Evolutionary conservation across 2,329 filamentous ascomycete species (phyloP), one percentile per base, ranked within the genome.

Genomic region (Apiospora arundinis): DNA sequence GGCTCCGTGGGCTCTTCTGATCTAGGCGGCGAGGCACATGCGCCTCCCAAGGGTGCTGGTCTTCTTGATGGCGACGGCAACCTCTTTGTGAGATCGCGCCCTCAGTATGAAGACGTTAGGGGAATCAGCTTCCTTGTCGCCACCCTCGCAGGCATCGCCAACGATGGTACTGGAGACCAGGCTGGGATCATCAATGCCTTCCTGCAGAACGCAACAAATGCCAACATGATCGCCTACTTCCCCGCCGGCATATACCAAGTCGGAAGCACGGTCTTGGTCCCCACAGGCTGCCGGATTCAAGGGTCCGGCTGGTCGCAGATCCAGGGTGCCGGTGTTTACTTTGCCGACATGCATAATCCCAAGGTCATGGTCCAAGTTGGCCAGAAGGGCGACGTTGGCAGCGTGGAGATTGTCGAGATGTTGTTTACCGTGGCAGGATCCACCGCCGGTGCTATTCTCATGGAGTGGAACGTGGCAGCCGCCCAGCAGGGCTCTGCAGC

Each of bases 381-480:
- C 32, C 78, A 87, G 65, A 80, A 82, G 23, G 91, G 91, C 60
- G 87, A 92, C 68, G 82, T 81, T 40, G 92, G 92, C 69, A 82
- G 83, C 14, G 90, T 93, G 46, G 92, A 95, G 80, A 92, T 94
- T 73, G 87, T 85, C 63, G 92, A 94, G 76, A 80, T 93, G 68
- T 85, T 93, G 70, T 89, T 94, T 76, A 86, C 89, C 73, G 92
- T 90, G 60, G 84, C 86, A 74, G 92, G 92, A 0, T 82, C 90
- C 5, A 89, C 89, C n/a, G 88, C 92, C 1, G 92, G 92, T 70
- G 91, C 89, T 7, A 90, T 93, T 72, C 83, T 94, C 74, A 86
- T 94, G 77, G 86, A 94, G 78, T 94, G 92, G 92, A 94, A 94
- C 78, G 83, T 93, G 44, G 84, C 84, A 18, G 86, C 85, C n/a